Base-by-base conservation (phyloP, 2,329 filamentous ascomycete genomes). In the Neopestalotiopsis rosae region DNA sequence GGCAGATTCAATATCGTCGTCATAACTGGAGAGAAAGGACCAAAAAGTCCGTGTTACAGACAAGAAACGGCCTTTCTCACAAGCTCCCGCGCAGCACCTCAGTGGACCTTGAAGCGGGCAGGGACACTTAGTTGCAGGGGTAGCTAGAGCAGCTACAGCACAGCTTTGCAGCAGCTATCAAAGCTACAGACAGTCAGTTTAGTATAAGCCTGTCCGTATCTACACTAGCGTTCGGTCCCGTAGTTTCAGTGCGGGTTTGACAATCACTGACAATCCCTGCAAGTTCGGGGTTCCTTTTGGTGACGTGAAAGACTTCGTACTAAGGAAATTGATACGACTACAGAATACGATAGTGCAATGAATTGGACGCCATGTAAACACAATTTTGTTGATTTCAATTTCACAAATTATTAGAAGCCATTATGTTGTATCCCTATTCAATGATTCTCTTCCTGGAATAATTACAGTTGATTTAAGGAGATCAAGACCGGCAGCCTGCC, bases 31-130 rank as follows among this genome's bases (percentile, higher is more conserved):
- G 32, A 30, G 17, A 32, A 28, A 12, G 17, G 24, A 34, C 5
- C 32, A 20, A n/a, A 62, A 62, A 40, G 59, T 40, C 59, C 30
- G 59, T 40, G 59, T 62, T 24, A 40, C 30, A 34, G 32, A 40
- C 14, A 20, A 20, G 59, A 34, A 62, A 34, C 59, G 28, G 59
- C 10, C 5, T 40, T 62, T 34, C 59, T 52, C 45, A 38, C 59
- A 62, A 40, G 32, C 30, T 62, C 59, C 59, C 24, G 24, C 12
- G 57, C 57, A 59, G 10, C n/a, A 12, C 57, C 20, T 14, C 49
- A 56, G 20, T 14, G 49, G 24, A 28, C 24, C 24, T 28, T 28
- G 24, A 28, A 28, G 24, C 24, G 24, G 24, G 49, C 49, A 56
- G 20, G 20, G 49, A 6, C 20, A 56, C 1, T 28, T 58, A 58